Percentiles rank a stretch among this genome's conserved stretches.
phyloP scores from a whole-genome alignment of 2,329 filamentous ascomycete genomes.

The Boeremia lycopersici region DNA sequence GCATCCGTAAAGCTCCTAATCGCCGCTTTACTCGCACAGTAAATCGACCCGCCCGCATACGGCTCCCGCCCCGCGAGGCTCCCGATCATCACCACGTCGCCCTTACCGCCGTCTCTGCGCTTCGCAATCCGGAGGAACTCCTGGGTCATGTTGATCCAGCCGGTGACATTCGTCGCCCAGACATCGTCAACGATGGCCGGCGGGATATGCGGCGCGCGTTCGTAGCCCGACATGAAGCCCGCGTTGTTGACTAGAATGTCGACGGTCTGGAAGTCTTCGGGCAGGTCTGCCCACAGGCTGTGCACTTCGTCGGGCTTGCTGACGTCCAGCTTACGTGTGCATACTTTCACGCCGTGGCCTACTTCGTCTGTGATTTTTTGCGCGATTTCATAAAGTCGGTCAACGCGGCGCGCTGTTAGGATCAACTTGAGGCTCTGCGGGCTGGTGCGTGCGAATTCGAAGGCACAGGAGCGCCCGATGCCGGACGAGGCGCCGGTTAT shows the following conservation, averaged over 20 bases:
- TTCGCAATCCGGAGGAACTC: slow-evolving; percentile 82
- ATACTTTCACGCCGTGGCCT: slow-evolving; percentile 65
- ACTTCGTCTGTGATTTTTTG: slow-evolving; percentile 75
- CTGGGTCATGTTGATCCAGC: slow-evolving; percentile 94
- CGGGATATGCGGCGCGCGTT: slow-evolving; percentile 78
- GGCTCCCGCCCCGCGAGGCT: slow-evolving; percentile 84
- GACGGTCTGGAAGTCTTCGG: slow-evolving; percentile 79
- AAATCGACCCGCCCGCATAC: slow-evolving; percentile 76
- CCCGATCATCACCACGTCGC: slow-evolving; percentile 93
- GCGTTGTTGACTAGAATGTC: slow-evolving; percentile 94
- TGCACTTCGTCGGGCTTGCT: slow-evolving; percentile 75
- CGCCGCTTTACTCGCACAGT: slow-evolving; percentile 91
- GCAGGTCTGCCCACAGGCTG: slow-evolving; percentile 71
- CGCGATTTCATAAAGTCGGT: slow-evolving; percentile 74
- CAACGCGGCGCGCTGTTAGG: slow-evolving; percentile 80
- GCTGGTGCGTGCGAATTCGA: slow-evolving; percentile 87
- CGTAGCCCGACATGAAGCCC: slow-evolving; percentile 87
- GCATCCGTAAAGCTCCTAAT: slow-evolving; percentile 81
- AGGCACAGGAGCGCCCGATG: slow-evolving; percentile 79
- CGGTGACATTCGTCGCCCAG: slow-evolving; percentile 89
- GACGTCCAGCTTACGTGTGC: slow-evolving; percentile 83
- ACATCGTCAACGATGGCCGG: slow-evolving; percentile 81
- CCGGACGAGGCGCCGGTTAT: slow-evolving; percentile 91
- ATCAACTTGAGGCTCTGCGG: slow-evolving; percentile 79
- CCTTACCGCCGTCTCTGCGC: slow-evolving; percentile 67